Evolutionary conservation across 116 monocot genomes (phyloP).

Genomic region (Dioscorea cayenensis): DNA sequence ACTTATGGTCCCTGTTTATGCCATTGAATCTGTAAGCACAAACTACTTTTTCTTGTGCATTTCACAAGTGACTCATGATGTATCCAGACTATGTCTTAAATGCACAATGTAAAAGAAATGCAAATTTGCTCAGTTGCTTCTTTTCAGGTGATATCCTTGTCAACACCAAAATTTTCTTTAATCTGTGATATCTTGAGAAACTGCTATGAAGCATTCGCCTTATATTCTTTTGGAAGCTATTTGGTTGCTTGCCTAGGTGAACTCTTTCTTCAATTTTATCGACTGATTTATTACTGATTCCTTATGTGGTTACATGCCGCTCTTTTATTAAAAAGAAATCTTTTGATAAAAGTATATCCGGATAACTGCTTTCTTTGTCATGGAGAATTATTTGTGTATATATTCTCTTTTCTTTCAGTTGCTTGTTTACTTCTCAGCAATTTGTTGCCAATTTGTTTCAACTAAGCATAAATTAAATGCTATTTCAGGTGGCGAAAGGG

Average conservation of each 20-base stretch:
- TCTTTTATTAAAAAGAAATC: not conserved
- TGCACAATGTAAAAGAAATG: not conserved
- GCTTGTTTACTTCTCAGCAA: not conserved
- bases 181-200: constrained; percentile 75
- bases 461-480: not conserved
- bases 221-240: constrained; percentile 69
- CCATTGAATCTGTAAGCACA: constrained; percentile 72
- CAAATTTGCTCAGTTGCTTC: not conserved
- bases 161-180: constrained; percentile 53
- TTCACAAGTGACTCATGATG: not conserved
- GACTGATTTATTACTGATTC: not conserved
- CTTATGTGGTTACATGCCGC: not conserved
- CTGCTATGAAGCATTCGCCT: constrained; percentile 85
- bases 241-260: constrained; percentile 78
- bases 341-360: no score
- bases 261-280: not conserved
- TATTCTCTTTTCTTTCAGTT: not conserved
- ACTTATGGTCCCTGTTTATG: constrained; percentile 87
- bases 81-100: not conserved
- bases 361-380: no score
- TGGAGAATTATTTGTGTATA: no score
- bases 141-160: constrained; percentile 66
- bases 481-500: constrained; percentile 60
- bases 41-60: constrained; percentile 1
- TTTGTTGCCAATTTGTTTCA: not conserved